phyloP scores from a whole-genome alignment of 78 protist genomes.

The Capsaspora owczarzaki region DNA sequence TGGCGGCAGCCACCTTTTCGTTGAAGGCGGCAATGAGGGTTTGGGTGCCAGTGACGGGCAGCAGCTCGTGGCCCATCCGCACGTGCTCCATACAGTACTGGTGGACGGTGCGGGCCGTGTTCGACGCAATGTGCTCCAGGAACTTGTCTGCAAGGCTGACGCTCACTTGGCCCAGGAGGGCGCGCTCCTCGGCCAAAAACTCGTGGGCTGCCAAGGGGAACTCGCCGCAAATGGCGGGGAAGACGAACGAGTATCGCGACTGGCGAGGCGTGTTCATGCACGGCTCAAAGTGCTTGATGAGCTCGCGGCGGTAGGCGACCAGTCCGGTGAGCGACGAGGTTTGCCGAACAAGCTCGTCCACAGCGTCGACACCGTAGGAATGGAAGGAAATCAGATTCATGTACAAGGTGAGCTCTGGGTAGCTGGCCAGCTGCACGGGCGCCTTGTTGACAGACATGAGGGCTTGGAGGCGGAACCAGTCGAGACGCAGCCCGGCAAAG shows the following conservation, averaged over 20 bases:
- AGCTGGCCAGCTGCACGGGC: not conserved
- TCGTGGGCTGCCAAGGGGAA: not conserved
- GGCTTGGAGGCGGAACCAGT: conserved; percentile 2
- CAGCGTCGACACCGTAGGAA: not conserved
- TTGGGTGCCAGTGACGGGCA: no score
- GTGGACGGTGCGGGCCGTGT: not conserved
- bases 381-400: not conserved
- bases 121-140: not conserved
- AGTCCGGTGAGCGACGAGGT: not conserved
- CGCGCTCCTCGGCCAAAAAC: not conserved
- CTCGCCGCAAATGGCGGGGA: not conserved
- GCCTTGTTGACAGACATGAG: not conserved
- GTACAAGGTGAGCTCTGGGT: not conserved
- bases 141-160: not conserved
- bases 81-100: not conserved
- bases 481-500: conserved; percentile 1
- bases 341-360: not conserved
- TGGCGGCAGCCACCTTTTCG: no score
- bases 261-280: not conserved
- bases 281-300: not conserved
- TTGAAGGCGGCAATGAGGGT: no score
- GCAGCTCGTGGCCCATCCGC: not conserved
- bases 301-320: not conserved
- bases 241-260: not conserved
- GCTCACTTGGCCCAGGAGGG: not conserved